Evolutionary conservation across 2,329 filamentous ascomycete species (phyloP).

Genomic region (Epichloe sylvatica): DNA sequence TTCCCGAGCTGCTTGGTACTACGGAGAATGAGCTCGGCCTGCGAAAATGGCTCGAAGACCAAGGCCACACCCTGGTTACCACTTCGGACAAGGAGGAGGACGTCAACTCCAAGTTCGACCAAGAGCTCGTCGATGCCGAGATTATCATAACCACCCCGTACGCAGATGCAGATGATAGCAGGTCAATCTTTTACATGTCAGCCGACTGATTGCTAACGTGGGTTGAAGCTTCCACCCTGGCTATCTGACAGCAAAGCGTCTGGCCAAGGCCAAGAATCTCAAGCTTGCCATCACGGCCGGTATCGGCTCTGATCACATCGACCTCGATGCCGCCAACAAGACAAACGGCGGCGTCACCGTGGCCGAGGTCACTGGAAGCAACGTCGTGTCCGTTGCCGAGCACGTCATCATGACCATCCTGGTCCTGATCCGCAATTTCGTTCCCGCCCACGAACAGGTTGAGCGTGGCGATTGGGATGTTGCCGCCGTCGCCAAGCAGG

Average conservation of each 20-base stretch:
- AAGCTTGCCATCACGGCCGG: conserved; percentile 95
- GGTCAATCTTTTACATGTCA: background rate
- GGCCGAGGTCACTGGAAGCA: conserved; percentile 93
- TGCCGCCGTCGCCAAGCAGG: conserved; percentile 90
- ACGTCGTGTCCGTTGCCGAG: conserved; percentile 96
- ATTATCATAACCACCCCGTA: conserved; percentile 98
- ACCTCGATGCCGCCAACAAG: conserved; percentile 92
- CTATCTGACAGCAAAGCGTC: conserved; percentile 90
- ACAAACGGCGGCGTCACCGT: conserved; percentile 97
- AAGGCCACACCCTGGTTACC: conserved; percentile 91
- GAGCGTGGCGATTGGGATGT: conserved; percentile 86
- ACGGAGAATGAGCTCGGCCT: conserved; percentile 97
- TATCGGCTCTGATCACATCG: conserved; percentile 97
- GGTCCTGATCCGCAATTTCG: conserved; percentile 90
- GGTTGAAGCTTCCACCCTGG: conserved; percentile 77
- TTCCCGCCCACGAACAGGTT: conserved; percentile 92
- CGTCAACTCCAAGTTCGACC: conserved; percentile 81
- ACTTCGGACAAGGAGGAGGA: conserved; percentile 97
- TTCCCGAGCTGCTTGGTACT: conserved; percentile 77
- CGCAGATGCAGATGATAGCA: conserved; percentile 10
- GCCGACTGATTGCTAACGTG: background rate
- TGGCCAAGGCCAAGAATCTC: conserved; percentile 96
- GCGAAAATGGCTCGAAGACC: conserved; percentile 92
- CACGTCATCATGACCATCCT: conserved; percentile 99
- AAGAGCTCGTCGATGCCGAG: conserved; percentile 92